Percentiles rank a stretch among this genome's conserved stretches.
phyloP scores from a whole-genome alignment of 2,329 filamentous ascomycete genomes.

The Chrysoporthe cubensis region DNA sequence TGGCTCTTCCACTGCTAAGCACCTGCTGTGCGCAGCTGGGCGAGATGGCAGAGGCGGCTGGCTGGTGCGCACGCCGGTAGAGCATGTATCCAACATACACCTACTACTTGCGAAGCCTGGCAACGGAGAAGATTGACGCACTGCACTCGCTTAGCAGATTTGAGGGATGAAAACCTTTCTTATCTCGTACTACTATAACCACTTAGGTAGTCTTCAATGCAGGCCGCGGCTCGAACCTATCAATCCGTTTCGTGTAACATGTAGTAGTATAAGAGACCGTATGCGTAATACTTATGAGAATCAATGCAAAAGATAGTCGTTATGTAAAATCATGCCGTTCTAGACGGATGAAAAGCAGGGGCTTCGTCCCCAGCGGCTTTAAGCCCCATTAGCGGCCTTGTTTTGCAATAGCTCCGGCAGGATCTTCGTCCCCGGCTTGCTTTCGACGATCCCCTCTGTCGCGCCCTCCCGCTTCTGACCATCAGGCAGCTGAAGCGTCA shows the following conservation, averaged over 20 bases:
- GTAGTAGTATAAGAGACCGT: too few relatives aligned
- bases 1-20: constrained; percentile 11
- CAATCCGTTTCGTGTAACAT: too few relatives aligned
- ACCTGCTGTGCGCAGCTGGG: not conserved
- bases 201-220: too few relatives aligned
- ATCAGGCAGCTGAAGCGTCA: constrained; percentile 46
- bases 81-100: too few relatives aligned
- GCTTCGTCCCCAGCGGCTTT: not conserved
- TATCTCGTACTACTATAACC: too few relatives aligned
- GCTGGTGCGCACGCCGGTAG: not conserved
- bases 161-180: too few relatives aligned
- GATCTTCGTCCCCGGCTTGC: constrained; percentile 39
- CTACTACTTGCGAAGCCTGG: too few relatives aligned
- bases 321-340: not conserved
- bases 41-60: not conserved
- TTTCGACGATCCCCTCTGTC: constrained; percentile 33
- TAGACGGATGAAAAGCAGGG: not conserved
- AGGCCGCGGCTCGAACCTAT: too few relatives aligned
- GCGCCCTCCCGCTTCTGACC: constrained; percentile 42
- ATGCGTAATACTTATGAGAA: not conserved
- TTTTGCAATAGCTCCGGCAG: constrained; percentile 43
- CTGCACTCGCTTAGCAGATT: too few relatives aligned
- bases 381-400: constrained; percentile 26
- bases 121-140: too few relatives aligned
- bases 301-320: not conserved